These are phyloP conservation scores for Meyerozyma guilliermondii DNA, from an alignment of 1,139 yeast species.

Conservation along the genomic window DNA sequence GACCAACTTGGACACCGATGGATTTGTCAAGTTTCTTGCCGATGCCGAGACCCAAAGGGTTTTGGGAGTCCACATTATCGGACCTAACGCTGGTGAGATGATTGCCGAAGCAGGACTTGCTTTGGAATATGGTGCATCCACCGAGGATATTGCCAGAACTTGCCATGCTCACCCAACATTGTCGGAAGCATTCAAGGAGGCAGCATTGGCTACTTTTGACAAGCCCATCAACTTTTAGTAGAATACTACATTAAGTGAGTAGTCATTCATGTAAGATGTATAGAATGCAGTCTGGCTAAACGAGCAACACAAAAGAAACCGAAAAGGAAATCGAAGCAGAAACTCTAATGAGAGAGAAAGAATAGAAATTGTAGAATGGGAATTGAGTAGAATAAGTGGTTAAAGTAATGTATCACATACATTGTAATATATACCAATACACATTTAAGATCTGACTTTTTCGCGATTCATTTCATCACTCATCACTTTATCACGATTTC, in stretches of 20 bases:
- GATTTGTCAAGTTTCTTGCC: conserved; percentile 91
- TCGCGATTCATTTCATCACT: too few species aligned
- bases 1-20: conserved; percentile 96
- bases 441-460: too few species aligned
- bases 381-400: too few species aligned
- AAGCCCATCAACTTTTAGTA: conserved; percentile 78
- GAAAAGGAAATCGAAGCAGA: too few species aligned
- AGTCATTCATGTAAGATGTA: neutral
- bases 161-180: conserved; percentile 99
- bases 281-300: too few species aligned
- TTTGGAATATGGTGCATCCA: conserved; percentile 96
- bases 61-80: conserved; percentile 94
- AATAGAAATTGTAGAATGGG: too few species aligned
- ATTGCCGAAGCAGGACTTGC: conserved; percentile 98
- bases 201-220: conserved; percentile 87
- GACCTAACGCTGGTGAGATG: conserved; percentile 99
- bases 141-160: conserved; percentile 95
- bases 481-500: too few species aligned
- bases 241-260: neutral
- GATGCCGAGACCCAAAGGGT: conserved; percentile 97
- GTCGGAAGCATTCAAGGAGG: conserved; percentile 98
- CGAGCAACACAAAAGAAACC: too few species aligned
- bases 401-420: too few species aligned
- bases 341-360: too few species aligned
- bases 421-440: too few species aligned